A percentile compares a stretch with the other conserved stretches of the same genome.
Evolutionary conservation across 495 filamentous ascomycete genomes (phyloP).

Genomic region (Amorphotheca resinae): DNA sequence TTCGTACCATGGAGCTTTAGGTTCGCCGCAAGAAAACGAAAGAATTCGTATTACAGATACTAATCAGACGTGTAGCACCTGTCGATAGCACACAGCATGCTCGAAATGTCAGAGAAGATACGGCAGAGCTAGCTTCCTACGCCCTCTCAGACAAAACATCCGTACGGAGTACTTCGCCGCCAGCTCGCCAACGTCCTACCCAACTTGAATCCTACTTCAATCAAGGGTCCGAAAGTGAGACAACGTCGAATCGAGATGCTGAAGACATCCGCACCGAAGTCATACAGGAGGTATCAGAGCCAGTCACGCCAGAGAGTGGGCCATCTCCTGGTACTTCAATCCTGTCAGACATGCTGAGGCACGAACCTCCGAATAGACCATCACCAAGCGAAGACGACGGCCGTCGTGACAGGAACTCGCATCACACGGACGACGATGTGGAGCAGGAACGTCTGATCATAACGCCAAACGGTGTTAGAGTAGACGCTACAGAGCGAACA

Average conservation of each 20-base stretch:
- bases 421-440: not conserved
- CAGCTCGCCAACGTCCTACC: constrained; percentile 2
- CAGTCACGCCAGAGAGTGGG: constrained; percentile 34
- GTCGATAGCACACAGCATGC: constrained; percentile 61
- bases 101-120: constrained; percentile 74
- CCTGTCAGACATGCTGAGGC: constrained; percentile 50
- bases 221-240: constrained; percentile 8
- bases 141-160: constrained; percentile 51
- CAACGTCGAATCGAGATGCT: constrained; percentile 7
- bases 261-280: constrained; percentile 14
- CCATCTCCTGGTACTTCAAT: constrained; percentile 37
- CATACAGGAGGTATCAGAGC: constrained; percentile 46
- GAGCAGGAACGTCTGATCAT: constrained; percentile 8
- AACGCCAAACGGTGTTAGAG: constrained; percentile 9
- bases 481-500: constrained; percentile 23
- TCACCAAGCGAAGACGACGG: constrained; percentile 1
- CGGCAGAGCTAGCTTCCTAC: constrained; percentile 78
- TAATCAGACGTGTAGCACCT: constrained; percentile 24
- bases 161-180: constrained; percentile 9
- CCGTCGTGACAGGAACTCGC: not conserved
- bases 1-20: constrained; percentile 49
- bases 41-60: not conserved
- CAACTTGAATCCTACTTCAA: constrained; percentile 16
- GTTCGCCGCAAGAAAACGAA: constrained; percentile 29
- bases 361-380: constrained; percentile 32